Percentiles rank a stretch among this genome's conserved stretches.
phyloP scores from a whole-genome alignment of 2,329 filamentous ascomycete species.

The Colletotrichum sansevieriae region DNA sequence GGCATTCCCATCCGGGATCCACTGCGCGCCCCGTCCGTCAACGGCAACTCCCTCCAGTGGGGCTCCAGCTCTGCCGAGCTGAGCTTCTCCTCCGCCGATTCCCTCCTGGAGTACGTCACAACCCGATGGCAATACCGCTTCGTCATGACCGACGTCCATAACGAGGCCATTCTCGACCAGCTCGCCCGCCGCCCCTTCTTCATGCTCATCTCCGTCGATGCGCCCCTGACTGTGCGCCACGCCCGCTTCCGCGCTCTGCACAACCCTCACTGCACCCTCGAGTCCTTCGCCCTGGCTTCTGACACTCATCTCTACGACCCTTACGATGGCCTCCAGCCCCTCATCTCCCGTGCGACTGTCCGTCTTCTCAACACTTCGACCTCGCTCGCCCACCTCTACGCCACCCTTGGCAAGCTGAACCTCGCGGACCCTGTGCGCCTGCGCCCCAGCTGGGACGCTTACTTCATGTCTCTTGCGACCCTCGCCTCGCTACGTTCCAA shows the following conservation, averaged over 20 bases:
- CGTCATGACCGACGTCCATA: slow-evolving; percentile 87
- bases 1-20: neutral
- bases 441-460: slow-evolving; percentile 93
- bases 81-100: slow-evolving; percentile 72
- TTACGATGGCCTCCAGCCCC: slow-evolving; percentile 74
- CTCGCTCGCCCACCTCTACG: slow-evolving; percentile 78
- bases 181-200: slow-evolving; percentile 90
- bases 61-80: slow-evolving; percentile 44
- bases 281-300: slow-evolving; percentile 68
- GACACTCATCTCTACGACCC: slow-evolving; percentile 84
- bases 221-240: slow-evolving; percentile 88
- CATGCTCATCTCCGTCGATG: slow-evolving; percentile 91
- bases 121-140: slow-evolving; percentile 85
- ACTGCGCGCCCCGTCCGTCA: slow-evolving; percentile 25
- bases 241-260: slow-evolving; percentile 74
- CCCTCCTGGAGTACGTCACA: slow-evolving; percentile 87
- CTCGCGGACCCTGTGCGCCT: slow-evolving; percentile 84
- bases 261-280: slow-evolving; percentile 56
- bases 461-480: slow-evolving; percentile 97
- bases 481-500: slow-evolving; percentile 92
- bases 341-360: slow-evolving; percentile 85
- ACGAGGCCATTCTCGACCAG: slow-evolving; percentile 78
- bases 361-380: slow-evolving; percentile 88
- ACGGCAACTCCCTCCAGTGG: slow-evolving; percentile 49
- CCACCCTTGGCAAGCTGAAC: slow-evolving; percentile 79